Evolutionary conservation across 2,329 filamentous ascomycete genomes (phyloP).

Genomic region (Pyricularia grisea): DNA sequence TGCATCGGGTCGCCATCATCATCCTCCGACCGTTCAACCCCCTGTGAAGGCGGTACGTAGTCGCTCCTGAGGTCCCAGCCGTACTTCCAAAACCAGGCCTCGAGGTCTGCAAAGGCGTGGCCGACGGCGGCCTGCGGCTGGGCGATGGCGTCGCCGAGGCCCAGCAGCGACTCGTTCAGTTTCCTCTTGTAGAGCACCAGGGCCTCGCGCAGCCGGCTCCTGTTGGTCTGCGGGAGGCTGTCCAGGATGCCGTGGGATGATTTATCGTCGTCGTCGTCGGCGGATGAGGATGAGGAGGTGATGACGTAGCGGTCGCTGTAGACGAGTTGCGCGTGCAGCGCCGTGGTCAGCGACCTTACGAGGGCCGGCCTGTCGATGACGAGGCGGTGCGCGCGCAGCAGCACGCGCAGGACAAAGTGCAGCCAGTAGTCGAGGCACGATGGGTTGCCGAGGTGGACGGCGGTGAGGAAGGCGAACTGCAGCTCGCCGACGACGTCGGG

Average conservation of each 20-base stretch:
- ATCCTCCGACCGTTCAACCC: constrained; percentile 32
- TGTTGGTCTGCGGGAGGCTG: constrained; percentile 20
- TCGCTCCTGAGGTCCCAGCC: constrained; percentile 47
- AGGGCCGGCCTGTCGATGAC: constrained; percentile 32
- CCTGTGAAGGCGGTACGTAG: constrained; percentile 33
- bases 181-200: constrained; percentile 46
- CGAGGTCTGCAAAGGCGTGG: constrained; percentile 38
- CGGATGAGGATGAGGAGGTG: neutral
- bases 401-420: constrained; percentile 39
- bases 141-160: constrained; percentile 22
- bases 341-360: constrained; percentile 34
- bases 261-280: constrained; percentile 30
- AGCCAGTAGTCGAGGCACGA: constrained; percentile 55
- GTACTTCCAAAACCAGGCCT: constrained; percentile 33
- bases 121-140: constrained; percentile 33
- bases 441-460: constrained; percentile 47
- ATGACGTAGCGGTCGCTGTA: constrained; percentile 40
- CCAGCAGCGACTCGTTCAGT: constrained; percentile 35
- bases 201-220: constrained; percentile 28
- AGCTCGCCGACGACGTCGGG: constrained; percentile 47
- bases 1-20: neutral
- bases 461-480: constrained; percentile 49
- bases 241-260: constrained; percentile 23
- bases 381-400: constrained; percentile 41
- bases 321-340: constrained; percentile 44